Base-by-base conservation (phyloP, 176 grass and related monocot genomes). In the Ensete glaucum region DNA sequence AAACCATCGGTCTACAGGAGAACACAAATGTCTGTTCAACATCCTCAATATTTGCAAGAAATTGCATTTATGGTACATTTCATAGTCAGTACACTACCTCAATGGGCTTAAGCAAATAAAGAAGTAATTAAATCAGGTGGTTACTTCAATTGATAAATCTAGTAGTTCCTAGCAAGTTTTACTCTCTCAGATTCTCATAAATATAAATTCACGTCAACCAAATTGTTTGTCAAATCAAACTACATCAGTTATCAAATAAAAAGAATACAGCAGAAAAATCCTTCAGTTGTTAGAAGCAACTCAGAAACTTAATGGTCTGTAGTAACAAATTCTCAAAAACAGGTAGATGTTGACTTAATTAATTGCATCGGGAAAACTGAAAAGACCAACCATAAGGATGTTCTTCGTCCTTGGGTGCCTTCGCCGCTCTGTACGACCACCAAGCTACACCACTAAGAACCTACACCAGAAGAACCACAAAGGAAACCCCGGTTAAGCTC, bases 361-460 rank as follows among this genome's bases (percentile, higher is more conserved):
- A 19, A 72, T 8, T 1, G 13, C 1, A 3, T 11, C n/a, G 68
- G 25, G 71, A 53, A 21, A 23, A 23, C 22, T 23, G 22, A 23
- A 23, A 27, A 79, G 56, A 84, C 80, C 85, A 54, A 98, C 94
- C 94, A 80, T 98, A 98, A 22, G 90, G 94, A 74, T 98, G 94
- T 67, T 98, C 84, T 66, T 84, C 79, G 76, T 98, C 94, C 77
- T 78, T 98, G 48, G 94, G 94, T 81, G 80, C 88, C 60, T 80
- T 93, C 34, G 94, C 88, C 9, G 90, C 86, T 81, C 81, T 98
- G 72, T 88, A 98, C 0, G 94, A 98, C 69, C 87, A 66, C 78
- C 90, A 73, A 58, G 94, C 90, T 78, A 98, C 86, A 58, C 94
- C 86, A 19, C 94, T 91, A 16, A 98, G 88, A 55, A 98, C 90